phyloP scores from a whole-genome alignment of 352 stramenopile genomes.

The Pythium apleroticum region DNA sequence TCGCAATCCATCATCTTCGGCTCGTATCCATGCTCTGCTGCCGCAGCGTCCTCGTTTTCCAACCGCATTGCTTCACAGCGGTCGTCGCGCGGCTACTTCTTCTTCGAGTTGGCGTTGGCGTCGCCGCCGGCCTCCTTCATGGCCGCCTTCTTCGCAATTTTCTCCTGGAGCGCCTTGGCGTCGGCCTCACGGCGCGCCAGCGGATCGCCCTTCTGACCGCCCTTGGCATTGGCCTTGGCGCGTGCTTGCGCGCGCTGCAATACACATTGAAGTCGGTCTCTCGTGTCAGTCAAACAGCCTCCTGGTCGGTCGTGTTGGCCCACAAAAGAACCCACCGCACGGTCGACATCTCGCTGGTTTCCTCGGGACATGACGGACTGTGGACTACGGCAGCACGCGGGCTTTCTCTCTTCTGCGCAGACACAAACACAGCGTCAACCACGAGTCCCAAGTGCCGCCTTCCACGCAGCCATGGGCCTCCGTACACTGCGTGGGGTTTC shows the following conservation, averaged over 20 bases:
- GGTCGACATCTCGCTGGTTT: constrained; percentile 75
- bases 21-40: not conserved
- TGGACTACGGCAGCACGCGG: not conserved
- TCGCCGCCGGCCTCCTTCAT: constrained; percentile 50
- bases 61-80: no score
- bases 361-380: constrained; percentile 55
- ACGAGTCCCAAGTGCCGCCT: not conserved
- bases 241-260: constrained; percentile 59
- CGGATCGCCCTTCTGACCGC: constrained; percentile 42
- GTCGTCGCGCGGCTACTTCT: constrained; percentile 19
- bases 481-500: not conserved
- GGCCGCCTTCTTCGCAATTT: constrained; percentile 73
- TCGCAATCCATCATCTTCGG: constrained; percentile 22
- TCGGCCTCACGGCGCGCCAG: constrained; percentile 64
- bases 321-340: constrained; percentile 43
- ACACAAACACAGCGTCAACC: not conserved
- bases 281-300: not conserved
- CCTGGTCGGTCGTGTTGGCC: not conserved
- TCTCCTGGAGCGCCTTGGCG: constrained; percentile 80
- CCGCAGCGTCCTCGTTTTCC: not conserved
- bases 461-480: not conserved
- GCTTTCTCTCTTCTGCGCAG: not conserved
- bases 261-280: not conserved
- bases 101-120: constrained; percentile 19
- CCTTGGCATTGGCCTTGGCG: constrained; percentile 31